Conservation (phyloP, 768 basidiomycete genomes). For the Fomitopsis pulvina region DNA sequence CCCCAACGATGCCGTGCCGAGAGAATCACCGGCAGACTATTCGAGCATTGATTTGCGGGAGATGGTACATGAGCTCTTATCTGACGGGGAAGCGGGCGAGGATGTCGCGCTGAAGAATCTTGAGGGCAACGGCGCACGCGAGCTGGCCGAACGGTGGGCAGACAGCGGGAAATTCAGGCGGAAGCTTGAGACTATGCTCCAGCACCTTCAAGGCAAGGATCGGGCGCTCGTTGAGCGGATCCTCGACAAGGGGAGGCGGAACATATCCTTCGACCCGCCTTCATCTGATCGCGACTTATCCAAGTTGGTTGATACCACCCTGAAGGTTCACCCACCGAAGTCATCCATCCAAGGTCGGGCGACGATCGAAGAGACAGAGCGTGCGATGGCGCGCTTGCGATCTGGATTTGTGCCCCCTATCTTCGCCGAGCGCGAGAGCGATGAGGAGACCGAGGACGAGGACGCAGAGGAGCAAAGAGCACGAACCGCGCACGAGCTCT, state of each 20-base stretch:
- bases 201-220: conserved; percentile 34
- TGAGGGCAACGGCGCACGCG: conserved; percentile 39
- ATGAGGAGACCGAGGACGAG: conserved; percentile 36
- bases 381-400: conserved; percentile 14
- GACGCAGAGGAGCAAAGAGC: conserved; percentile 43
- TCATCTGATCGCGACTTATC: background rate
- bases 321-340: background rate
- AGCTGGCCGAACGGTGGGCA: conserved; percentile 48
- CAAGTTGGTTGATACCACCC: background rate
- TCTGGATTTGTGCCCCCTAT: conserved; percentile 27
- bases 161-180: conserved; percentile 37
- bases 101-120: conserved; percentile 61
- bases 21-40: background rate
- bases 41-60: conserved; percentile 2
- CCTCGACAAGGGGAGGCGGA: conserved; percentile 5
- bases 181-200: conserved; percentile 39
- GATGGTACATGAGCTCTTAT: conserved; percentile 1
- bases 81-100: conserved; percentile 22
- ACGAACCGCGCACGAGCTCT: conserved; percentile 50
- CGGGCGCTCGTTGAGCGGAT: conserved; percentile 30
- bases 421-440: conserved; percentile 29
- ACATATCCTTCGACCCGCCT: background rate
- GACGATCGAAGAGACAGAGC: conserved; percentile 10
- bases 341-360: conserved; percentile 8
- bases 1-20: conserved; percentile 3